Conservation (phyloP, 495 filamentous ascomycete genomes). For the Penicillium robsamsonii region DNA sequence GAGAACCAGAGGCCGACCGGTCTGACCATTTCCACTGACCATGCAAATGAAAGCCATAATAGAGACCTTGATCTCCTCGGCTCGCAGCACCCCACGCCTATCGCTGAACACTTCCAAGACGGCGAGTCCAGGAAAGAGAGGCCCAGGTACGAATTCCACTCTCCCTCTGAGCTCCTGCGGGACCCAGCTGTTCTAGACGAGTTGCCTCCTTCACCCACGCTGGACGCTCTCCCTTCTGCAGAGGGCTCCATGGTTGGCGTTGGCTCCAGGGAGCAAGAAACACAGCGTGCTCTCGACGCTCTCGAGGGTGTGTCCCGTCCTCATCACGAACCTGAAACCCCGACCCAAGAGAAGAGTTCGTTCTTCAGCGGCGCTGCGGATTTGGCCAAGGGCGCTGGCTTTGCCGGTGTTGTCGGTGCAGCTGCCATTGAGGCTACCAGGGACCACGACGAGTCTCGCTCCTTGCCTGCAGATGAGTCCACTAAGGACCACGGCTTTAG, state of each 20-base stretch:
- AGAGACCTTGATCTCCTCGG: conserved; percentile 21
- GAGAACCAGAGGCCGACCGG: conserved; percentile 19
- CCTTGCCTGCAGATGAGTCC: background rate
- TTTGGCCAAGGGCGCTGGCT: conserved; percentile 16
- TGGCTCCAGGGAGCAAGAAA: conserved; percentile 1
- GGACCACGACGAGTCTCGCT: conserved; percentile 6
- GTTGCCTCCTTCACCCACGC: conserved; percentile 28
- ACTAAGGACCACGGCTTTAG: conserved; percentile 18
- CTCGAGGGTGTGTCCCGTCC: background rate
- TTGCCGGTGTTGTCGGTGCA: conserved; percentile 29
- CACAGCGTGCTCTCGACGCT: conserved; percentile 12
- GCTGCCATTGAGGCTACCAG: conserved; percentile 29
- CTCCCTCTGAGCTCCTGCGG: conserved; percentile 44
- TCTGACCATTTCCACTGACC: conserved; percentile 24
- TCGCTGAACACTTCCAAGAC: conserved; percentile 18
- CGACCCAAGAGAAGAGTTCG: conserved; percentile 20
- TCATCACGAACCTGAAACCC: conserved; percentile 17
- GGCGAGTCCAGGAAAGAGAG: conserved; percentile 28
- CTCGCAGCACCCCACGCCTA: conserved; percentile 31
- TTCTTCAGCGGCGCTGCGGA: background rate
- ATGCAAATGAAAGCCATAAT: conserved; percentile 13
- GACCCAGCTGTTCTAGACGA: conserved; percentile 31
- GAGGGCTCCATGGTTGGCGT: conserved; percentile 36
- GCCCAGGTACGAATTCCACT: conserved; percentile 47
- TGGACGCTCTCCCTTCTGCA: conserved; percentile 35